Percentiles rank a stretch among this genome's conserved stretches.
phyloP scores from a whole-genome alignment of 495 filamentous ascomycete genomes.

The Talaromyces proteolyticus region DNA sequence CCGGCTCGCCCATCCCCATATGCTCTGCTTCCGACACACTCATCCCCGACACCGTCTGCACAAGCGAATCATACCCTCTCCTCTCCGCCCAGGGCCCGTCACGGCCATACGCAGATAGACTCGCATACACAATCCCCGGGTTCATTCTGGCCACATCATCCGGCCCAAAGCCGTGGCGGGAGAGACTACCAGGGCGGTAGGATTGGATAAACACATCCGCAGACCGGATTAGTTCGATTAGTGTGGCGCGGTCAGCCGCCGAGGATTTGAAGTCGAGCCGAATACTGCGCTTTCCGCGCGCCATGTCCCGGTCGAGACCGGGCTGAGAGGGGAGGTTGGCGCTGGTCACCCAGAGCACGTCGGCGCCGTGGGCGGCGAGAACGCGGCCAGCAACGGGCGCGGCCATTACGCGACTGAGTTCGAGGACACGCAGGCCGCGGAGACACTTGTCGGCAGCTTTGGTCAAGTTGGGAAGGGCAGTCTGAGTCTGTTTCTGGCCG shows the following conservation, averaged over 20 bases:
- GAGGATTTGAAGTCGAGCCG: slow-evolving; percentile 47
- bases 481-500: slow-evolving; percentile 6
- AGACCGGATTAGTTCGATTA: slow-evolving; percentile 41
- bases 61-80: slow-evolving; percentile 38
- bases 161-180: slow-evolving; percentile 42
- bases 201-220: slow-evolving; percentile 47
- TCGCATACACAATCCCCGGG: slow-evolving; percentile 48
- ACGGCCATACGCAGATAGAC: slow-evolving; percentile 56
- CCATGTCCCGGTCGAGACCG: slow-evolving; percentile 61
- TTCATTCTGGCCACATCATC: slow-evolving; percentile 30
- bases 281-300: slow-evolving; percentile 50
- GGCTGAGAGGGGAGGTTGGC: slow-evolving; percentile 56
- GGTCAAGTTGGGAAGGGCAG: not conserved
- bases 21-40: slow-evolving; percentile 31
- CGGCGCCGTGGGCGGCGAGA: slow-evolving; percentile 54
- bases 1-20: slow-evolving; percentile 56
- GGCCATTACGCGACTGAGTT: slow-evolving; percentile 49
- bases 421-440: slow-evolving; percentile 38
- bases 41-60: slow-evolving; percentile 46
- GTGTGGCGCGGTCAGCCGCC: slow-evolving; percentile 28
- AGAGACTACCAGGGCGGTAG: slow-evolving; percentile 52
- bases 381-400: slow-evolving; percentile 50
- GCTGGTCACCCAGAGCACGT: slow-evolving; percentile 57
- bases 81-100: slow-evolving; percentile 19
- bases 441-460: slow-evolving; percentile 12